Evolutionary conservation across 805 yeast genomes (phyloP), one percentile per base, ranked within the genome.

Genomic region (Myxozyma lipomycoides): DNA sequence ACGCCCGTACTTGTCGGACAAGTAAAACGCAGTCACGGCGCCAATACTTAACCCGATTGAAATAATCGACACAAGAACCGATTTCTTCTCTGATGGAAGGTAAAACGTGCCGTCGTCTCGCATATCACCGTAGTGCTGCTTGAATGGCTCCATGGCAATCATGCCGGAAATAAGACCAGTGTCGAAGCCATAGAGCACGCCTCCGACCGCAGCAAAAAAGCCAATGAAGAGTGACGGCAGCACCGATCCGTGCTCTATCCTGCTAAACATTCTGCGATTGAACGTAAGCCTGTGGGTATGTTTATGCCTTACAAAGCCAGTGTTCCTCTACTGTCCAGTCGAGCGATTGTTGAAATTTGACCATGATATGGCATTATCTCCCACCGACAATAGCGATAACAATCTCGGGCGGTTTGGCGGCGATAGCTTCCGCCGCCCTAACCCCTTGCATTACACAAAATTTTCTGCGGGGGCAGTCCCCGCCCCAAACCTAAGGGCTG

Each of bases 161-260:
- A 88, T 70, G 55, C 86, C 87, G 64, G 87, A 87, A 45, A 87
- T 83, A 42, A 86, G 70, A 1, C 96, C 96, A 0, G 96, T 88
- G 66, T 88, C 96, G 64, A 86, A 89, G 1, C 96, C 96, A 64
- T 84, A 88, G 38, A 88, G 71, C 64, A 88, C 85, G 0, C 96
- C 96, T 24, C 96, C 96, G n/a, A 86, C 77, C 12, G 95, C 95
- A 9, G 93, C 91, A 52, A 87, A 82, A 21, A 79, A 64, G 51
- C 95, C 95, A 3, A 88, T 90, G 6, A 77, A 70, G 30, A 85
- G 66, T 2, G 95, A 87, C 2, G 58, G 58, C 25, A 39, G 30
- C 3, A 44, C 25, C 6, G 58, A 53, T 19, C 56, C 58, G 6
- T 44, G 40, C 12, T n/a, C n/a, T 30, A 12, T 12, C 35, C 35